Base-by-base conservation (phyloP, 1,284 basidiomycete genomes). In the Phenoliferia sp. region DNA sequence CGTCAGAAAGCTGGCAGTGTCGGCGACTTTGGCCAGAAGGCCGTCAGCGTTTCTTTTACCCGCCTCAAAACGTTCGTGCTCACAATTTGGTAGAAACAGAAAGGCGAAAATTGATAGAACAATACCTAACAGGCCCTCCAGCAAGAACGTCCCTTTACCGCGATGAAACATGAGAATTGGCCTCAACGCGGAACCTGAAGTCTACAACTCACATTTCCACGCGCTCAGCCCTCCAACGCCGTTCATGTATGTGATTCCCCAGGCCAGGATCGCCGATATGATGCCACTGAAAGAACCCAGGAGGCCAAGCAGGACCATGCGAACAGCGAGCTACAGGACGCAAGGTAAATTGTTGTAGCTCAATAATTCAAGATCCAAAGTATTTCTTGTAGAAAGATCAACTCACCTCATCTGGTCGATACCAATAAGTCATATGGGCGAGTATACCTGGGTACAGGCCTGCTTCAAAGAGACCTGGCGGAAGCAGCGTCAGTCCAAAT, bases 341-440 rank as follows among this genome's bases (percentile, higher is more conserved):
- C 12, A 12, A 48, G 39, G 15, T n/a, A 48, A n/a, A n/a, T n/a
- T n/a, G n/a, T n/a, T n/a, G n/a, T n/a, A n/a, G n/a, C n/a, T n/a
- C n/a, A 22, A 44, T 12, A 44, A 44, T 44, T 12, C 12, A 44
- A 44, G 39, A 12, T 44, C 12, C 12, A 44, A 22, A 44, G 39
- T 44, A 44, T 44, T 12, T 44, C 12, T 12, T 44, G 12, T 44
- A 44, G 22, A 12, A 12, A 12, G 22, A 44, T 44, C 16, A 15
- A 33, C 56, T 33, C 31, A 76, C 64, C 67, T 76, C 75, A 56
- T 76, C 75, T 0, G 74, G 71, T 29, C 75, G 74, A 57, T 75
- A 76, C 69, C 73, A 76, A 54, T 62, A 75, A 3, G 72, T 73
- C 19, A 76, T 32, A 10, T 66, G 34, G 2, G 35, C 15, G 19